These are phyloP conservation scores for Tetrahymena malaccensis DNA, from an alignment of 73 alveolate genomes.

Conservation along the genomic window DNA sequence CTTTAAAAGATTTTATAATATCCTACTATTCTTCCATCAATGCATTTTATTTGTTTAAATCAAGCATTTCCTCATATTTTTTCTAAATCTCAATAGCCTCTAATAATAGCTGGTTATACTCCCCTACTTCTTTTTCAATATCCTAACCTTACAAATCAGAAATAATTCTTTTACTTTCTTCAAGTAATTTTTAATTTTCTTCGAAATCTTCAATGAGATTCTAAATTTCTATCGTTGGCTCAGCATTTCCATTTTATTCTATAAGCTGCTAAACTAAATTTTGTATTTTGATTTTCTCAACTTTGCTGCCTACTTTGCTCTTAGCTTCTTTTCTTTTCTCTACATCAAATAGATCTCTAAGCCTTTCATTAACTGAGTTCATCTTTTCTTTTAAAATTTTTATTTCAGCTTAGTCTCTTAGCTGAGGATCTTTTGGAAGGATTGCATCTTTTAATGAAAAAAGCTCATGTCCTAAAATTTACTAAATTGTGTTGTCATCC, in stretches of 20 bases:
- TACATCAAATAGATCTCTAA: not conserved
- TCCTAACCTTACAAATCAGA: not conserved
- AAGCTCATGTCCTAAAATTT: not conserved
- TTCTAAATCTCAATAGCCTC: not conserved
- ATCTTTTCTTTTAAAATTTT: not conserved
- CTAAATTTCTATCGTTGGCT: not conserved
- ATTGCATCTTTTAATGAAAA: not conserved
- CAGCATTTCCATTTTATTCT: not conserved
- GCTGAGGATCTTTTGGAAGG: not conserved
- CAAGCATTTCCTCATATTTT: not conserved
- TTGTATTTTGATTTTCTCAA: not conserved
- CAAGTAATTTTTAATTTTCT: not conserved
- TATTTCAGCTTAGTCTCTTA: not conserved
- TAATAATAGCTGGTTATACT: not conserved
- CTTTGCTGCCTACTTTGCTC: not conserved
- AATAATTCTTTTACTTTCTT: not conserved
- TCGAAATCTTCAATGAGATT: not conserved
- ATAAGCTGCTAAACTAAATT: not conserved
- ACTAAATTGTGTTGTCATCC: not conserved
- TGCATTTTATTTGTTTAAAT: not conserved
- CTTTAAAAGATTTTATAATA: not conserved
- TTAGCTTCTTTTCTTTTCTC: not conserved
- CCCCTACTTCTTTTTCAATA: not conserved
- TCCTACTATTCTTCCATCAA: not conserved
- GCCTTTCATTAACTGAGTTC: not conserved